A percentile compares a stretch with the other conserved stretches of the same genome.
Evolutionary conservation across 2,329 filamentous ascomycete genomes (phyloP).

Genomic region (Sclerotinia subarctica): DNA sequence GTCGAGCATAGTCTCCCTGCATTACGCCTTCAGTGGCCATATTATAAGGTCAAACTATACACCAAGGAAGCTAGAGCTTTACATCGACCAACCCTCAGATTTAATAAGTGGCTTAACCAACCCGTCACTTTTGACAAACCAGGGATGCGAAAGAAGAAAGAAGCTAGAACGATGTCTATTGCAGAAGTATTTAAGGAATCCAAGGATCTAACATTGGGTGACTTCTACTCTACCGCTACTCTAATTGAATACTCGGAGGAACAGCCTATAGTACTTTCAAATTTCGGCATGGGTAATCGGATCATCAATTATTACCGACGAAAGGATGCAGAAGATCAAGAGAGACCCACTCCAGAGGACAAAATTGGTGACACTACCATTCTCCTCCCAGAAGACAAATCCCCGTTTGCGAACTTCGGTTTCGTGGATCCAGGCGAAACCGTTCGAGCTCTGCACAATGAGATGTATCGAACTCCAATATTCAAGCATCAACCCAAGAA

Average conservation of each 20-base stretch:
- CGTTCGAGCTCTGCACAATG: constrained; percentile 86
- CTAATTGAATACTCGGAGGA: constrained; percentile 96
- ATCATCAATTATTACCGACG: constrained; percentile 96
- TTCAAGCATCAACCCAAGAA: constrained; percentile 78
- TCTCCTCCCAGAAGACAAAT: constrained; percentile 88
- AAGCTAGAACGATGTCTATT: constrained; percentile 73
- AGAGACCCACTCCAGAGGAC: constrained; percentile 44
- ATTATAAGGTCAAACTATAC: constrained; percentile 83
- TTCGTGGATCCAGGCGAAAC: constrained; percentile 88
- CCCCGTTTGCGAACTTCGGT: constrained; percentile 92
- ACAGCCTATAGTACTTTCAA: constrained; percentile 84
- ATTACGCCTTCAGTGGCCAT: constrained; percentile 87
- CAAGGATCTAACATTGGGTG: constrained; percentile 78
- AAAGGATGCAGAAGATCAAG: constrained; percentile 61
- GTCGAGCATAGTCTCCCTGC: constrained; percentile 94
- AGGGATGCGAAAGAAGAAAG: constrained; percentile 74
- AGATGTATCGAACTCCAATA: constrained; percentile 91
- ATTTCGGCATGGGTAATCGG: constrained; percentile 95
- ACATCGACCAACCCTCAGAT: constrained; percentile 75
- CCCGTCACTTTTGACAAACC: constrained; percentile 71
- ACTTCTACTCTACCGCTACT: constrained; percentile 77
- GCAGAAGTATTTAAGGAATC: constrained; percentile 76
- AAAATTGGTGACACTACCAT: constrained; percentile 88
- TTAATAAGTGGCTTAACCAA: constrained; percentile 64
- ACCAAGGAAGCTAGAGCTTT: constrained; percentile 73